Evolutionary conservation across 2,329 filamentous ascomycete species (phyloP), one percentile per base, ranked within the genome.

Genomic region (Colletotrichum siamense): DNA sequence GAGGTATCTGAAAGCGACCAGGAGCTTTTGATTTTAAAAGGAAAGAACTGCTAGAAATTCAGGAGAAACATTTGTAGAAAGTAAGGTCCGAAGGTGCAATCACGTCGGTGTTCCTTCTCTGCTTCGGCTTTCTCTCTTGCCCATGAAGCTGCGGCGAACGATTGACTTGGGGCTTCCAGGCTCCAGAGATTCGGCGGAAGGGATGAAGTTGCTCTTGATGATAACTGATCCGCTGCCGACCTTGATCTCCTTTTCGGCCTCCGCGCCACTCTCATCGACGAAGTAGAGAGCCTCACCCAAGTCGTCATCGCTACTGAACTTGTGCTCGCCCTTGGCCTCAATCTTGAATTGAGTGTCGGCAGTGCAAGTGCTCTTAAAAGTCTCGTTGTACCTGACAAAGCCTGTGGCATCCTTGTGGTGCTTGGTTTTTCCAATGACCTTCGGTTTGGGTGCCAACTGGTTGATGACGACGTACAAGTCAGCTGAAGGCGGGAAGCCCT

Each of bases 381-480:
- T 93, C 83, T 98, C 95, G 78, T 95, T 93, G 83, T 92, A 98
- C 22, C 88, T 89, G 77, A 95, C 91, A 5, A 89, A 86, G 3
- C 94, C 95, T 2, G 87, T 88, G 5, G 91, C 86, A 1, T 93
- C 90, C 84, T 98, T 98, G 87, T 95, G 91, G 78, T 97, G 94
- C 84, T 98, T 98, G 26, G 96, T 98, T 88, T 99, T 98, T 86
- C 96, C 93, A 62, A 99, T 88, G 62, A 94, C 91, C 87, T 97
- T 98, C 66, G 88, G 91, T 85, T 94, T 96, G 63, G 92, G 86
- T 5, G 89, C 88, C 39, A 95, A 82, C 79, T 95, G 92, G 72
- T 92, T 93, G 79, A 98, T 87, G 74, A 91, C 86, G 64, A 98
- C 91, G 81, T 95, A 96, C n/a, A 98, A 87, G 82, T 98, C 95